Evolutionary conservation across 805 yeast species (phyloP), one percentile per base, ranked within the genome.

Genomic region (Candida verbasci): DNA sequence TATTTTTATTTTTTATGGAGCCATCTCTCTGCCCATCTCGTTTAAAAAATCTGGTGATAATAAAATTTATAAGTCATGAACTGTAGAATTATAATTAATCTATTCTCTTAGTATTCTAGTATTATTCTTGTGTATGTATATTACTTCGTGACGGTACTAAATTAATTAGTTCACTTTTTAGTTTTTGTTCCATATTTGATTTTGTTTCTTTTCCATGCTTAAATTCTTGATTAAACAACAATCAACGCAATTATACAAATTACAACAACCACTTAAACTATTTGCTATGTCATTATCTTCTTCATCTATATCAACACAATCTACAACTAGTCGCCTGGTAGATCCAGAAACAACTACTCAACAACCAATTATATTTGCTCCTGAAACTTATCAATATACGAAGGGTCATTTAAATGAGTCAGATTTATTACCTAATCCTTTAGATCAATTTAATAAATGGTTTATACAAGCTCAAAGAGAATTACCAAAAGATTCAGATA

Each of bases 381-480:
- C 95, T 16, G 76, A 81, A 49, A 86, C 96, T 0, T 84, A 86
- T 49, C 97, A 89, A 58, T 89, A 89, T 60, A 80, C 80, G 40
- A 82, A 84, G 53, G 76, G 67, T 29, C 69, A 76, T 11, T 60
- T 88, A 39, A 69, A 72, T 33, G 80, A 74, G 29, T 40, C 58
- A 0, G 77, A 84, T 18, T 61, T 87, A 10, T 55, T 53, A 9
- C 28, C 55, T 6, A 75, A 76, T 44, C 97, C 97, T 16, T 76
- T 86, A 14, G 65, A 62, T 8, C 95, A 87, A 58, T 93, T 93
- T 65, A 76, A 80, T 43, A 58, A 62, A 36, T 93, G 98, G 98
- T 93, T 86, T 55, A 65, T 68, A 34, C 65, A 66, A 53, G 68
- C 44, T 48, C 49, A 48, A 20, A 40, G 38, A 3, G 35, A 41